phyloP scores from a whole-genome alignment of 176 grass and related monocot species.

The Poa pratensis region DNA sequence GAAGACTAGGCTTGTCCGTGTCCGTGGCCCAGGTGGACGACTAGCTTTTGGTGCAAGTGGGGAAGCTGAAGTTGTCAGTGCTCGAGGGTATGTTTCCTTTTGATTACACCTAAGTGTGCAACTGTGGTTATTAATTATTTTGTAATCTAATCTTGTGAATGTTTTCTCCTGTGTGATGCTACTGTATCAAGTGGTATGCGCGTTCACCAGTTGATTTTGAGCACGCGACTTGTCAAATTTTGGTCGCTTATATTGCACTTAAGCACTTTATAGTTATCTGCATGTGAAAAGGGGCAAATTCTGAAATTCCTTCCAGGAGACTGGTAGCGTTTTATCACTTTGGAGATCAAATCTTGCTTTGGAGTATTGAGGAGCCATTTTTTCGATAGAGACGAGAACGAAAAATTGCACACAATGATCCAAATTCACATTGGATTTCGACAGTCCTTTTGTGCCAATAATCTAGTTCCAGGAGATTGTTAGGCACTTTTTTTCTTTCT shows the following conservation, averaged over 20 bases:
- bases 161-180: slow-evolving; percentile 8
- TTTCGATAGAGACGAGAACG: neutral
- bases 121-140: slow-evolving; percentile 5
- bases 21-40: slow-evolving; percentile 80
- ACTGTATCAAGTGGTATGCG: neutral
- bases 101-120: slow-evolving; percentile 8
- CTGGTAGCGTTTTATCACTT: neutral
- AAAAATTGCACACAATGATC: neutral
- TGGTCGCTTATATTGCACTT: neutral
- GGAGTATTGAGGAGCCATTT: neutral
- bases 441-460: neutral
- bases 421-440: neutral
- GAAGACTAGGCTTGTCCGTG: slow-evolving; percentile 94
- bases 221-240: neutral
- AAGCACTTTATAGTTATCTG: neutral
- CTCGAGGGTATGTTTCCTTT: slow-evolving; percentile 69
- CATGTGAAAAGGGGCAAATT: neutral
- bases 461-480: neutral
- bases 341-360: slow-evolving; percentile 2
- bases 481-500: neutral
- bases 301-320: slow-evolving; percentile 3
- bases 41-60: slow-evolving; percentile 81
- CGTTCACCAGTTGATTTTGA: neutral
- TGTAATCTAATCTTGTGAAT: neutral
- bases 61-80: slow-evolving; percentile 99